Base-by-base conservation (phyloP, 2,329 filamentous ascomycete species). In the Nothophoma quercina region DNA sequence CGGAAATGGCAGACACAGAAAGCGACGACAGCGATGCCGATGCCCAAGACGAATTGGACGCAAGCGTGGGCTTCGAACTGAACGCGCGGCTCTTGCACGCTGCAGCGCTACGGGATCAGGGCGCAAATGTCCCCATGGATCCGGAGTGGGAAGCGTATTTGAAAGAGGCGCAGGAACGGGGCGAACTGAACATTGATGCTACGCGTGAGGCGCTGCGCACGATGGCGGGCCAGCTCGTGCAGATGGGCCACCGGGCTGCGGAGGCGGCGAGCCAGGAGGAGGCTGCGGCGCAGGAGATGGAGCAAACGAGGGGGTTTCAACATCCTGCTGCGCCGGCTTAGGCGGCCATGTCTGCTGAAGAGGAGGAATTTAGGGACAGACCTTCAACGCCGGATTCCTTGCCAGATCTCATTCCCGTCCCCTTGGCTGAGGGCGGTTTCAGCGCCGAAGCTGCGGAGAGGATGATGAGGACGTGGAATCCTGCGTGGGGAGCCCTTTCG, bases 91-190 rank as follows among this genome's bases (percentile, higher is more conserved):
- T 90, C 19, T 79, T 85, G 42, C 83, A 85, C 54, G 83, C 85
- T 39, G 86, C 85, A 7, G 86, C 85, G 13, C 80, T 84, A 38
- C 82, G 85, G 48, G 84, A 87, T 58, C 82, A 84, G 4, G 86
- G 85, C 34, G 83, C 86, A 57, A 80, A 81, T 13, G 79, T 82
- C 38, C 80, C 84, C 21, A 79, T 90, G 60, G 87, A 90, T 65
- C 86, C 88, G 57, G 86, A 88, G 63, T 90, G 86, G 86, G 88
- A 90, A 71, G 86, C 88, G 70, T 90, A 87, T 83, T 77, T 90
- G 55, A 90, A 90, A 73, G 85, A 87, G 63, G 86, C 84, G 34
- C 83, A 88, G 40, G 87, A 90, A 65, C 79, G 83, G 5, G 87
- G 86, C 49, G 71, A 74, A 42, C 64, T 72, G 30, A 70, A 70